These are phyloP conservation scores for Parietaria judaica DNA, from an alignment of 306 rosid species.

Conservation along the genomic window DNA sequence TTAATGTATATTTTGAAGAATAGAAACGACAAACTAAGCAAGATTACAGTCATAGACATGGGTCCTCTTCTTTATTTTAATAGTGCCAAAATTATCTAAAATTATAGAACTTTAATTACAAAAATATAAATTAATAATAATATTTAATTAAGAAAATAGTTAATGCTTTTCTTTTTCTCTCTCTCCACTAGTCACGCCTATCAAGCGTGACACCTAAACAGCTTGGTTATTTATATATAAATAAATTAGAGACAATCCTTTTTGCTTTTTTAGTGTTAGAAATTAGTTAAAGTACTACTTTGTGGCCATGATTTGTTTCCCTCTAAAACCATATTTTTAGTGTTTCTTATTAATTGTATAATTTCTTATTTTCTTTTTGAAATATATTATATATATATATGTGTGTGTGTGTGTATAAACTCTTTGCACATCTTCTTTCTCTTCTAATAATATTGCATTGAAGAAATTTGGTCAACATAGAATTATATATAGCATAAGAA, in stretches of 20 bases:
- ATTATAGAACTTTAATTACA: background rate
- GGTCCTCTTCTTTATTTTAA: background rate
- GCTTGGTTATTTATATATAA: background rate
- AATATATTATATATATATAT: background rate
- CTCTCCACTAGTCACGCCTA: constrained; percentile 1
- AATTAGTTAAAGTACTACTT: constrained; percentile 9
- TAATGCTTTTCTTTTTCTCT: background rate
- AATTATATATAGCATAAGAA: background rate
- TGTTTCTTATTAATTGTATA: background rate
- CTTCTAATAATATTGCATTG: too few relatives aligned
- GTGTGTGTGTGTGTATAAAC: too few relatives aligned
- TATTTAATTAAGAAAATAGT: background rate
- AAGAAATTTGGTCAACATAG: too few relatives aligned
- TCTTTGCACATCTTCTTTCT: constrained; percentile 1
- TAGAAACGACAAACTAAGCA: background rate
- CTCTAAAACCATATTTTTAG: background rate
- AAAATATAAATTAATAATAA: background rate
- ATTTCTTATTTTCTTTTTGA: background rate
- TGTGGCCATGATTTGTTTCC: background rate
- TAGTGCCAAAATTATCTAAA: background rate
- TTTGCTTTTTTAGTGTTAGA: constrained; percentile 7
- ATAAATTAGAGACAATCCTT: background rate
- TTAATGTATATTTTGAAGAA: background rate
- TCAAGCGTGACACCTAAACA: constrained; percentile 6
- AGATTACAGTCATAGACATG: background rate